Evolutionary conservation across 305 asterid species (phyloP).

Genomic region (Caryopteris hybrid): DNA sequence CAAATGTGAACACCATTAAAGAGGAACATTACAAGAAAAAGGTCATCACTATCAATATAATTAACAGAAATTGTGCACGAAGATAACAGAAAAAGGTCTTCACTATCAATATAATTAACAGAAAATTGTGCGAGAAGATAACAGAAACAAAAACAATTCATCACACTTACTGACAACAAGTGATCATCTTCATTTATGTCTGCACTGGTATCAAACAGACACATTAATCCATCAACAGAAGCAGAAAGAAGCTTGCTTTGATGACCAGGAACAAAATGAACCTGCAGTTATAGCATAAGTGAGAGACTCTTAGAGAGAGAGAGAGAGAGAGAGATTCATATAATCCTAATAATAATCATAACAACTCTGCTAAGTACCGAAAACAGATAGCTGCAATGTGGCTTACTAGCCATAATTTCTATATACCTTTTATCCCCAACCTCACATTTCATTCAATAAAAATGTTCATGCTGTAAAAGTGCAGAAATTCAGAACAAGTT

Average conservation of each 20-base stretch:
- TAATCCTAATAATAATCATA: neutral
- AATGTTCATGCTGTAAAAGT: neutral
- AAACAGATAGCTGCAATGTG: neutral
- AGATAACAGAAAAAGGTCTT: constrained; percentile 5
- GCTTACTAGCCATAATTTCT: neutral
- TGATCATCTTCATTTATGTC: constrained; percentile 84
- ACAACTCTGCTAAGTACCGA: neutral
- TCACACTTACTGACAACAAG: constrained; percentile 66
- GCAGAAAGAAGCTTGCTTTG: constrained; percentile 74
- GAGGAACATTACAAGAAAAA: neutral
- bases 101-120: neutral
- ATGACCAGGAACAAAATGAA: constrained; percentile 79
- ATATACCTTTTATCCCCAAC: neutral
- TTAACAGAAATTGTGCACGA: neutral
- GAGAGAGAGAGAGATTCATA: no score
- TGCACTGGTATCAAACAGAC: constrained; percentile 82
- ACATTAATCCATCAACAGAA: constrained; percentile 94
- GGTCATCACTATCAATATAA: neutral
- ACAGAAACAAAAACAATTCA: neutral
- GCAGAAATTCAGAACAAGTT: neutral
- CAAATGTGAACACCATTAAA: neutral
- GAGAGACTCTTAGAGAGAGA: no score
- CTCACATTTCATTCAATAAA: constrained; percentile 1
- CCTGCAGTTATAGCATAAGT: constrained; percentile 44
- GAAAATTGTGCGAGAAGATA: neutral